phyloP scores from a whole-genome alignment of 2,329 filamentous ascomycete genomes.

The Fusarium sp. region DNA sequence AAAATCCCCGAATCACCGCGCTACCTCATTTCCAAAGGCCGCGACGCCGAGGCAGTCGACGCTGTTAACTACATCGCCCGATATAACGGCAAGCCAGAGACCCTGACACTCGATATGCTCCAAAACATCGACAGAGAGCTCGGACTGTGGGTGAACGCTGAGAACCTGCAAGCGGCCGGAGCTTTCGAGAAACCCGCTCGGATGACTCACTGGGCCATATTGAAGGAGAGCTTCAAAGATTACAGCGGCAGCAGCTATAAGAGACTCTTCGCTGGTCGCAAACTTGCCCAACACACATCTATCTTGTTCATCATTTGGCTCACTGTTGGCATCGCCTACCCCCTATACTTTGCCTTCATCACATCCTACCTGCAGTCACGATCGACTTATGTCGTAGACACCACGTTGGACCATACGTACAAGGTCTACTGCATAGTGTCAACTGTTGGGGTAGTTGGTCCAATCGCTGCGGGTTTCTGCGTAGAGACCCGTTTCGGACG shows the following conservation, averaged over 20 bases:
- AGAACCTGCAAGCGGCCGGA: no score
- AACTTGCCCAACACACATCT: slow-evolving; percentile 53
- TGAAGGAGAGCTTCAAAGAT: slow-evolving; percentile 49
- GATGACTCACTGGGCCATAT: slow-evolving; percentile 27
- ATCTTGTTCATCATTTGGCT: slow-evolving; percentile 61
- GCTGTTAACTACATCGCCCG: slow-evolving; percentile 62
- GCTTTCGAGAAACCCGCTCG: not conserved
- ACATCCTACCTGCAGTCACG: slow-evolving; percentile 61
- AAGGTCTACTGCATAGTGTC: slow-evolving; percentile 57
- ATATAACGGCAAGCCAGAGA: slow-evolving; percentile 45
- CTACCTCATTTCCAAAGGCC: slow-evolving; percentile 59
- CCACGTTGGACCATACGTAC: slow-evolving; percentile 51
- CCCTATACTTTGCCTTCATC: slow-evolving; percentile 64
- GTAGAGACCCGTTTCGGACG: slow-evolving; percentile 60
- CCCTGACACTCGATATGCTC: slow-evolving; percentile 36
- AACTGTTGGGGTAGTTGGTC: slow-evolving; percentile 57
- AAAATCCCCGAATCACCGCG: slow-evolving; percentile 61
- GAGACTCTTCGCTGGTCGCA: slow-evolving; percentile 51
- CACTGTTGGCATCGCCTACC: slow-evolving; percentile 63
- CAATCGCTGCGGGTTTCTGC: slow-evolving; percentile 57
- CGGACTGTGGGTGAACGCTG: no score
- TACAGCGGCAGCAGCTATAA: slow-evolving; percentile 50
- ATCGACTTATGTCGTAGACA: slow-evolving; percentile 48
- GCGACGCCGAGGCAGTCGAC: slow-evolving; percentile 62
- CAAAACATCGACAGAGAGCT: slow-evolving; percentile 29